Evolutionary conservation across 2,329 filamentous ascomycete species (phyloP).

Genomic region (Tolypocladium capitatum): DNA sequence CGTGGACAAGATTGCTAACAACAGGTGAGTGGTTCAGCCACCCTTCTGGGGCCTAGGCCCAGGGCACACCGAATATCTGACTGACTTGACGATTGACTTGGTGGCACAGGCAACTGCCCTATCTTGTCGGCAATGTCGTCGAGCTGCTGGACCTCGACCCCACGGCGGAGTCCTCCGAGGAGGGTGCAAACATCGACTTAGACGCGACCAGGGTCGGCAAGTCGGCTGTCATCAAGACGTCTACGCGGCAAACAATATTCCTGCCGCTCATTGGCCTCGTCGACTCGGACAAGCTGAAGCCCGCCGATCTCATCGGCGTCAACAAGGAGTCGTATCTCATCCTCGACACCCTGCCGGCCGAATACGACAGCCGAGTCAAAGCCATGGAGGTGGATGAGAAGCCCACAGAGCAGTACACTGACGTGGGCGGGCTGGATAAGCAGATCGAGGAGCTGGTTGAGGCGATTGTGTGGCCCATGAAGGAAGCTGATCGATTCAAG

Average conservation of each 20-base stretch:
- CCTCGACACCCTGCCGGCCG: constrained; percentile 87
- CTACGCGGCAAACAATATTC: constrained; percentile 96
- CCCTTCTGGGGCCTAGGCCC: too few species aligned
- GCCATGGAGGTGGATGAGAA: constrained; percentile 99
- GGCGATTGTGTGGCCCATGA: constrained; percentile 99
- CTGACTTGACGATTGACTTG: constrained; percentile 3
- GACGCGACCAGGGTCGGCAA: constrained; percentile 95
- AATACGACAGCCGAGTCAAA: constrained; percentile 98
- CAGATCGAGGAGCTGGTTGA: constrained; percentile 98
- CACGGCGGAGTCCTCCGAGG: constrained; percentile 87
- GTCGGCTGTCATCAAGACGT: constrained; percentile 98
- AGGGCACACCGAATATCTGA: background rate
- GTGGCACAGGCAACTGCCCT: constrained; percentile 70
- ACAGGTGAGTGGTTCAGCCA: constrained; percentile 50
- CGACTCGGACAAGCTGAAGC: constrained; percentile 88
- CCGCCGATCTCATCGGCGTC: constrained; percentile 90
- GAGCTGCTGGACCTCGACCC: constrained; percentile 95
- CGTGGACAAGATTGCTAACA: constrained; percentile 97
- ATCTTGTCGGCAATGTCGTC: constrained; percentile 96
- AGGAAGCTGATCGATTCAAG: constrained; percentile 97
- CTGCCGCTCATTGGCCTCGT: constrained; percentile 93
- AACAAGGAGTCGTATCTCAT: constrained; percentile 99
- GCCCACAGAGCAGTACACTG: constrained; percentile 96
- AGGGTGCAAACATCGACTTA: constrained; percentile 96
- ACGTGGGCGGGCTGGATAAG: constrained; percentile 95